These are phyloP conservation scores for Dioszegia crocea DNA, from an alignment of 768 basidiomycete genomes.

Conservation along the genomic window DNA sequence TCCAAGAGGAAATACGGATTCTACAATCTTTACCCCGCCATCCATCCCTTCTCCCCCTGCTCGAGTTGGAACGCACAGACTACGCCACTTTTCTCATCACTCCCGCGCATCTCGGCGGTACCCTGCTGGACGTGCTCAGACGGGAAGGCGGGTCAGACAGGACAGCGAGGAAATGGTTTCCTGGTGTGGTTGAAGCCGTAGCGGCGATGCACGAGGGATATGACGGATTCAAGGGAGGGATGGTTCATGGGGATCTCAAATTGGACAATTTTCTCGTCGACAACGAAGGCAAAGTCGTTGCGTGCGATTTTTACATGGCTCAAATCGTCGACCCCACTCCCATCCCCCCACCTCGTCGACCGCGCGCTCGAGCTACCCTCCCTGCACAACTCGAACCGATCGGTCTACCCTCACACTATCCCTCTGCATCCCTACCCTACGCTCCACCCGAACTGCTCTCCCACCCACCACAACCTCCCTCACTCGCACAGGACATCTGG, in stretches of 20 bases:
- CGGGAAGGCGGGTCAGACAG: conserved; percentile 46
- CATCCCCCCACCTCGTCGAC: not conserved
- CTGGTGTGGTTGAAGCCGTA: conserved; percentile 48
- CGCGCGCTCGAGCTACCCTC: conserved; percentile 8
- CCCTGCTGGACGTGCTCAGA: conserved; percentile 45
- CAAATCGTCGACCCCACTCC: conserved; percentile 20
- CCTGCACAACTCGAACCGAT: conserved; percentile 7
- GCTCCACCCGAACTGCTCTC: conserved; percentile 81
- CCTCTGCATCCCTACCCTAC: conserved; percentile 84
- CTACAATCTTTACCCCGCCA: conserved; percentile 41
- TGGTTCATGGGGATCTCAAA: conserved; percentile 92
- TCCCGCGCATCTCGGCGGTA: conserved; percentile 46
- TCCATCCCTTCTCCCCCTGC: conserved; percentile 41
- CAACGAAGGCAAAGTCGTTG: conserved; percentile 55
- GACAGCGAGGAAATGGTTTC: conserved; percentile 48
- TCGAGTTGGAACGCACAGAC: conserved; percentile 41
- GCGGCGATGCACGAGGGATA: conserved; percentile 45
- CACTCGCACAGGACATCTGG: conserved; percentile 89
- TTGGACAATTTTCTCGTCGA: conserved; percentile 94
- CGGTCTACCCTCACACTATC: conserved; percentile 52
- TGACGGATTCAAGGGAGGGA: conserved; percentile 55
- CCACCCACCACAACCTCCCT: conserved; percentile 51
- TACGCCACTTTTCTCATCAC: conserved; percentile 47
- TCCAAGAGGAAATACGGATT: conserved; percentile 46
- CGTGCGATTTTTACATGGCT: conserved; percentile 48